Percentiles rank a stretch among this genome's conserved stretches.
These are phyloP conservation scores for Sugiyamaella neomexicana DNA, from an alignment of 1,139 yeast species.

Conservation along the genomic window DNA sequence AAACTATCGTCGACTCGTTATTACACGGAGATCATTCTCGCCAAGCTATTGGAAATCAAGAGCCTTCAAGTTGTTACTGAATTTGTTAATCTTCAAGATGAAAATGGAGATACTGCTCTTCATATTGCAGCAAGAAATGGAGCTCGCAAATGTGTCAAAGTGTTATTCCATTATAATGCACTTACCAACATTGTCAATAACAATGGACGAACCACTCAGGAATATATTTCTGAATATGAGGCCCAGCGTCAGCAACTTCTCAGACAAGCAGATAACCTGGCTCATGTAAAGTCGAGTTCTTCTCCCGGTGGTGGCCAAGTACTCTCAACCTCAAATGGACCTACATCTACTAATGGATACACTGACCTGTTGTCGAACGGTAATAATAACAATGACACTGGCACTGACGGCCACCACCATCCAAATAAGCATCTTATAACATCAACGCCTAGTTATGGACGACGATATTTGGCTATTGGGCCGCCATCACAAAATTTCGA, in stretches of 20 bases:
- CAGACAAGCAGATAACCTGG: conserved; percentile 12
- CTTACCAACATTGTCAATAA: conserved; percentile 69
- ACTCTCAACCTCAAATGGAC: conserved; percentile 9
- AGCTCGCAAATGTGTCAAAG: conserved; percentile 72
- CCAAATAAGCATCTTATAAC: neutral
- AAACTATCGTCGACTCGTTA: conserved; percentile 76
- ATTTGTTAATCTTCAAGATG: conserved; percentile 75
- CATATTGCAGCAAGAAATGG: conserved; percentile 78
- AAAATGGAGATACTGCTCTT: conserved; percentile 83
- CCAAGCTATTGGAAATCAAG: conserved; percentile 64
- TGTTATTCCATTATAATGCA: conserved; percentile 71
- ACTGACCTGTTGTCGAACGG: conserved; percentile 3
- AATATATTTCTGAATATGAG: conserved; percentile 55
- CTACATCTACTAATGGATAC: conserved; percentile 1
- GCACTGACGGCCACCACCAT: no score
- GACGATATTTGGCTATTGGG: neutral
- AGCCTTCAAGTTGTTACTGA: conserved; percentile 51
- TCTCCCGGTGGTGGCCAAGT: no score
- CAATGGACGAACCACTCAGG: conserved; percentile 73
- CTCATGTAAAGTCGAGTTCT: conserved; percentile 30
- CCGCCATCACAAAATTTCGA: neutral
- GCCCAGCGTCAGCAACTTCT: conserved; percentile 29
- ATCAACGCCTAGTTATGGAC: conserved; percentile 2
- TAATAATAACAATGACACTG: neutral
- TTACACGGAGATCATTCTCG: conserved; percentile 74